Evolutionary conservation across 208 protist genomes (phyloP), one percentile per base, ranked within the genome.

Genomic region (Acanthamoeba lenticulata): DNA sequence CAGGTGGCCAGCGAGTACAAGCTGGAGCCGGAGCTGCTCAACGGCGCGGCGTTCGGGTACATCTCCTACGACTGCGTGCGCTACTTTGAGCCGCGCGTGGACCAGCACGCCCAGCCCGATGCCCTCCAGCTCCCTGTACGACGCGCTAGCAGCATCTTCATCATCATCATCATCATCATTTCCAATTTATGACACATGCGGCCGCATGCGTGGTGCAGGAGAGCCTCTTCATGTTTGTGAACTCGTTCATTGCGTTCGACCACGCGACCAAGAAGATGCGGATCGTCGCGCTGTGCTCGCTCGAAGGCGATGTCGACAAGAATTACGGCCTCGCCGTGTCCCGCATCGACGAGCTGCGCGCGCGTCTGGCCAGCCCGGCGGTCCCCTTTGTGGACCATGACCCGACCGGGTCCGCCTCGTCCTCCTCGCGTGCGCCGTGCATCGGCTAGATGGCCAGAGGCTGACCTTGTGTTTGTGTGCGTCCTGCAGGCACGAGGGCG

Each of bases 31-130:
- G 34, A 38, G 47, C 32, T 94, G 38, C 52, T 94, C 21, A 94
- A 94, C 40, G 93, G 93, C 17, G 93, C 38, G 0, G 74, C 93
- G 52, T 60, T 94, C 36, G 95, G 96, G 21, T 97, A 95, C 60
- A 89, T 97, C 36, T 69, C 77, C 21, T 97, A 95, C 65, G 96
- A 97, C 88, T 95, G 94, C 60, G 74, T 97, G n/a, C 90, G 95
- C 27, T 88, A 88, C 38, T 88, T 88, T n/a, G 77, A 88, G 47
- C 77, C 77, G 45, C 77, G 77, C 9, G 77, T 88, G 47, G 77
- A 88, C 42, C 40, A 60, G 45, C 52, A 88, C 77, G 45, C 6
- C 13, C 77, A 88, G 77, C 77, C 77, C 9, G 38, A 88, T 38
- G 24, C 24, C 27, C 77, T 88, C 29, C 40, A 88, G 9, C 40